phyloP scores from a whole-genome alignment of 768 basidiomycete genomes.

The Suillus paluster region DNA sequence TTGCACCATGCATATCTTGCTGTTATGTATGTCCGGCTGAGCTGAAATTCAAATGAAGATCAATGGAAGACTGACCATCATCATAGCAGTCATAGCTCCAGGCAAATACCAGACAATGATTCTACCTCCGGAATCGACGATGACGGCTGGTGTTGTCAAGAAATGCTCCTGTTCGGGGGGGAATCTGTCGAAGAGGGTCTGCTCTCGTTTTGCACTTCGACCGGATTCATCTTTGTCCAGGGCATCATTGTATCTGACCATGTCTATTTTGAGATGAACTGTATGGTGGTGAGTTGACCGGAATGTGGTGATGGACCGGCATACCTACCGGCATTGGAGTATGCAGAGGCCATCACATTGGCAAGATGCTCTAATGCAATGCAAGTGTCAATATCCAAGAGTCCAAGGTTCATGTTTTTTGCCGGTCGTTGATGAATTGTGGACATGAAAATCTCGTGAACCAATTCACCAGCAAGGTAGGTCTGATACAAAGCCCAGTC shows the following conservation, averaged over 20 bases:
- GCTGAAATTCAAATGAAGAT: not conserved
- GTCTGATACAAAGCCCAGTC: constrained; percentile 1
- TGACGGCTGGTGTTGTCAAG: not conserved
- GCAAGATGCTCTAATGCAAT: not conserved
- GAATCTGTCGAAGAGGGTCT: not conserved
- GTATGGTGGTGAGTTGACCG: not conserved
- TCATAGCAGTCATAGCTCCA: not conserved
- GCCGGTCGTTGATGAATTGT: not conserved
- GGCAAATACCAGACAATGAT: constrained; percentile 2
- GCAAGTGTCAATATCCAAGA: not conserved
- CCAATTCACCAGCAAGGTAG: not conserved
- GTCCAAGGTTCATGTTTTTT: not conserved
- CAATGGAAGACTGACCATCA: not conserved
- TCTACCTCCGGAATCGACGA: not conserved
- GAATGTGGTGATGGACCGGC: not conserved
- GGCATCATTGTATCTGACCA: not conserved
- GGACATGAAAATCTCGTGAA: not conserved
- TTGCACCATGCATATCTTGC: not conserved
- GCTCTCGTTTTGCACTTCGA: not conserved
- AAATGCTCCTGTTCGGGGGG: not conserved
- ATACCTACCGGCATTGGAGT: not conserved
- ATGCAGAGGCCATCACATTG: not conserved
- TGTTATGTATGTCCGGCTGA: not conserved
- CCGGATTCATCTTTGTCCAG: not conserved
- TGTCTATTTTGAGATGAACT: not conserved